These are phyloP conservation scores for Castanopsis chinensis DNA, from an alignment of 306 rosid species.

Conservation along the genomic window DNA sequence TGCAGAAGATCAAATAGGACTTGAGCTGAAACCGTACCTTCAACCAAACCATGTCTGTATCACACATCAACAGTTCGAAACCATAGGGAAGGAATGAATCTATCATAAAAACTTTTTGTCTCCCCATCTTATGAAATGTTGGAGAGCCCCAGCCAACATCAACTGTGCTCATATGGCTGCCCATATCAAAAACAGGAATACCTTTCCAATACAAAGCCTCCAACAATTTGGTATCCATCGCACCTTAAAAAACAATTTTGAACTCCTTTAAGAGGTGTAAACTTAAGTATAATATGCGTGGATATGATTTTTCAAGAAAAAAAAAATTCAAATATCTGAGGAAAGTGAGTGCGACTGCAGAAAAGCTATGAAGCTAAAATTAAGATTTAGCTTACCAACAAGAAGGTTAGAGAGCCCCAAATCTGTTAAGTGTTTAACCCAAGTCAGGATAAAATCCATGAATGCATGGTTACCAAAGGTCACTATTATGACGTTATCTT, in stretches of 20 bases:
- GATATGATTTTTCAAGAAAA: constrained; percentile 9
- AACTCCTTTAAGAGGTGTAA: constrained; percentile 15
- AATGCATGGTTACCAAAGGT: constrained; percentile 98
- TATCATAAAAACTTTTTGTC: constrained; percentile 88
- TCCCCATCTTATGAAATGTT: constrained; percentile 96
- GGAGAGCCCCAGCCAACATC: constrained; percentile 99
- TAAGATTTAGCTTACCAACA: constrained; percentile 60
- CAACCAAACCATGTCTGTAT: constrained; percentile 99
- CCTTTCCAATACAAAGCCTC: constrained; percentile 97
- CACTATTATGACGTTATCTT: constrained; percentile 75
- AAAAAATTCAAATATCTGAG: background rate
- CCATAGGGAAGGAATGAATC: constrained; percentile 85
- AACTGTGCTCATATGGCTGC: constrained; percentile 91
- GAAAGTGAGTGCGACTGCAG: constrained; percentile 5
- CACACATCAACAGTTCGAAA: constrained; percentile 91
- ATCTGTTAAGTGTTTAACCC: constrained; percentile 89
- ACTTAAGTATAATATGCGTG: constrained; percentile 6
- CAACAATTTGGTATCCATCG: constrained; percentile 89
- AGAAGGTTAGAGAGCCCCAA: constrained; percentile 75
- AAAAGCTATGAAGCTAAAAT: constrained; percentile 2
- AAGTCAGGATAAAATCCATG: constrained; percentile 87
- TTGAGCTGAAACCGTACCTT: constrained; percentile 49
- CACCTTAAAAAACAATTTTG: constrained; percentile 62
- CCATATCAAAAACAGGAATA: constrained; percentile 94
- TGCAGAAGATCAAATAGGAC: background rate